Evolutionary conservation across 331 rosid genomes (phyloP).

Genomic region (Quercus lobata): DNA sequence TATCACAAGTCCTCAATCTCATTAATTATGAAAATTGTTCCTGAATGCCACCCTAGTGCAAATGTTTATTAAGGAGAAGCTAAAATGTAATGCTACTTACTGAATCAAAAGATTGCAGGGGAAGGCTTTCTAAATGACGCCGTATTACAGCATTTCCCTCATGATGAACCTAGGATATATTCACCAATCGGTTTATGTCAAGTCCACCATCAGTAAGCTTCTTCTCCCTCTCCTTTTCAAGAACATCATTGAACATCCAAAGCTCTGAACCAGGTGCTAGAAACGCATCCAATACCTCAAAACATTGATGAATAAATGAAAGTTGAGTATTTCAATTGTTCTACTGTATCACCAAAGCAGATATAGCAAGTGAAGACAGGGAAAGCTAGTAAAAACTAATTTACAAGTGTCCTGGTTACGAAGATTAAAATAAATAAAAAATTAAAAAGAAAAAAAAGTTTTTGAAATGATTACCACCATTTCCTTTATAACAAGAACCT

Average conservation of each 20-base stretch:
- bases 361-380: not conserved
- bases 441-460: not conserved
- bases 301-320: not conserved
- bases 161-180: constrained; percentile 68
- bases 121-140: constrained; percentile 91
- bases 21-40: not conserved
- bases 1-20: not conserved
- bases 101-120: constrained; percentile 85
- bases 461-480: constrained; percentile 12
- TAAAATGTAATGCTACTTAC: constrained; percentile 42
- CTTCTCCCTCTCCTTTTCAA: constrained; percentile 75
- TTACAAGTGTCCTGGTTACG: constrained; percentile 9
- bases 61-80: constrained; percentile 6
- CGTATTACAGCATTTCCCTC: constrained; percentile 92
- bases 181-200: constrained; percentile 65
- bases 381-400: constrained; percentile 4
- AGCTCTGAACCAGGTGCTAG: constrained; percentile 80
- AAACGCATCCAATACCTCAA: constrained; percentile 84
- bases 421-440: not conserved
- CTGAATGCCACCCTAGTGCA: not conserved
- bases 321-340: not conserved
- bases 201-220: constrained; percentile 85
- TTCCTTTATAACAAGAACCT: constrained; percentile 15
- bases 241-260: constrained; percentile 95
- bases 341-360: not conserved